Conservation (phyloP, 2,329 filamentous ascomycete species). For the Aspergillus bombycis region DNA sequence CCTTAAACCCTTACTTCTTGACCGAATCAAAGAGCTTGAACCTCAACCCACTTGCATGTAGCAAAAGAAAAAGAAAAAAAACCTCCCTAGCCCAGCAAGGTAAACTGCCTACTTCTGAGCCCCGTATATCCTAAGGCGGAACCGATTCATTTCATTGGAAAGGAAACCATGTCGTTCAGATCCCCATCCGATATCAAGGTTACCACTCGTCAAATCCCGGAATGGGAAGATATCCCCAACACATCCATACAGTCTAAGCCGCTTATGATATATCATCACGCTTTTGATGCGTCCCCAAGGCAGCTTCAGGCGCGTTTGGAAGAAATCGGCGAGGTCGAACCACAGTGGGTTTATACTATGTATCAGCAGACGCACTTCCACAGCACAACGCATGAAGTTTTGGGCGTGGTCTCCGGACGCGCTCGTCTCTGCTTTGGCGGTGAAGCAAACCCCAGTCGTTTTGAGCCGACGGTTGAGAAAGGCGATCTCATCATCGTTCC, state of each 20-base stretch:
- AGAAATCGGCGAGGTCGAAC: conserved; percentile 57
- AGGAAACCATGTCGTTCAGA: conserved; percentile 39
- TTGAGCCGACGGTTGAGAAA: conserved; percentile 58
- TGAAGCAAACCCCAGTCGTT: conserved; percentile 60
- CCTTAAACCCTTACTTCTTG: not conserved
- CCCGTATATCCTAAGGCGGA: not conserved
- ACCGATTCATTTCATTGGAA: not conserved
- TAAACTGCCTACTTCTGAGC: not conserved
- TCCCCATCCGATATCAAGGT: conserved; percentile 57
- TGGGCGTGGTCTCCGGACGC: conserved; percentile 61
- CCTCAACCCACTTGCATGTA: too few species aligned
- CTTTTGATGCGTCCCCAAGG: conserved; percentile 55
- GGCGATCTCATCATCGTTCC: conserved; percentile 69
- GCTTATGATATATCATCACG: conserved; percentile 67
- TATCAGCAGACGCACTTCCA: conserved; percentile 69
- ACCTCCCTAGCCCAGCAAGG: not conserved
- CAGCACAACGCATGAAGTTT: conserved; percentile 67
- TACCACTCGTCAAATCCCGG: conserved; percentile 62
- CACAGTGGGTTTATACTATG: conserved; percentile 73
- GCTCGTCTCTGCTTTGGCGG: conserved; percentile 69
- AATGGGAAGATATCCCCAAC: conserved; percentile 63
- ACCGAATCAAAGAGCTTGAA: not conserved
- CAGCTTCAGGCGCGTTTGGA: conserved; percentile 61
- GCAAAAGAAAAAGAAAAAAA: too few species aligned
- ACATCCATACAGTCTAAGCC: conserved; percentile 66